Conservation (phyloP, 441 rosid species). For the Cnidoscolus chayamansa region DNA sequence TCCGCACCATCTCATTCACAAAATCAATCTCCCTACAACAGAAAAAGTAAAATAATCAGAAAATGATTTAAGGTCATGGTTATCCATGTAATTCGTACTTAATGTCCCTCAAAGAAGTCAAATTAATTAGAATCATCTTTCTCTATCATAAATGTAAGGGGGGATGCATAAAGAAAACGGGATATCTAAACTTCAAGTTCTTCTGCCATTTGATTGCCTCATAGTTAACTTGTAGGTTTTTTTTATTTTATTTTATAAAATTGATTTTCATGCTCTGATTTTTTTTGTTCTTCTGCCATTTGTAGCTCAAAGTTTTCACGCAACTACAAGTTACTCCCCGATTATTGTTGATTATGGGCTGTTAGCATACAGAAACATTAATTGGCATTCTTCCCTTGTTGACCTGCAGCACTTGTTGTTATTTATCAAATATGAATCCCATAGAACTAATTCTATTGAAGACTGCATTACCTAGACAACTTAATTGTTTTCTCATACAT, state of each 20-base stretch:
- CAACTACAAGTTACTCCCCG: background rate
- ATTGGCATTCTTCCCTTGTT: background rate
- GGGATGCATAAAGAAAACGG: background rate
- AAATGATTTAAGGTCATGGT: conserved; percentile 9
- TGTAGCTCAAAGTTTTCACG: background rate
- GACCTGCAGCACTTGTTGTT: background rate
- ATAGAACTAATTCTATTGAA: background rate
- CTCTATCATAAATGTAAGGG: background rate
- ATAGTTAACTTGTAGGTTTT: background rate
- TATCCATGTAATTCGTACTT: background rate
- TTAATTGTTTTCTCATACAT: background rate
- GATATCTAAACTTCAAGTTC: background rate
- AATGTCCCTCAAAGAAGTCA: background rate
- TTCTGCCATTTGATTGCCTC: background rate
- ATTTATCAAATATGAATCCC: background rate
- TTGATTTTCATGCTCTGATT: background rate
- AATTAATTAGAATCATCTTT: background rate
- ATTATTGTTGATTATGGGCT: background rate
- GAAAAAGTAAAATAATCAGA: conserved; percentile 5
- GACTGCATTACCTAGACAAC: background rate
- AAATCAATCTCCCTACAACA: conserved; percentile 79
- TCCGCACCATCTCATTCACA: conserved; percentile 67
- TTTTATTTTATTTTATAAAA: background rate
- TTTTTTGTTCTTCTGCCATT: background rate
- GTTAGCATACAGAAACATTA: background rate